Conservation (phyloP, 371 early-diverging fungal genomes). For the Syncephalastrum contaminatum region DNA sequence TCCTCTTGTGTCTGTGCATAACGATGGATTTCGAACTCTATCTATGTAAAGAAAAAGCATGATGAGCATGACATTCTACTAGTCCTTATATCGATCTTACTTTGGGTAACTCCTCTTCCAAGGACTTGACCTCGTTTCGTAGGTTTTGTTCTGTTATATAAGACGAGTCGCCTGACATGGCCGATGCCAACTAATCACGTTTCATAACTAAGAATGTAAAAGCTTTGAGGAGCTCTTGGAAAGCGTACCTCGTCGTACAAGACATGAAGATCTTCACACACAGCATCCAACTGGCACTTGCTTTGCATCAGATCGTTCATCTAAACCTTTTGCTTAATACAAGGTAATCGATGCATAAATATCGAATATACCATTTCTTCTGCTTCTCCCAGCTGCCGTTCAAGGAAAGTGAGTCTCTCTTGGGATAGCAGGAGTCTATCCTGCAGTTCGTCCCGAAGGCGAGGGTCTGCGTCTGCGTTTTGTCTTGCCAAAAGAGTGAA, state of each 20-base stretch:
- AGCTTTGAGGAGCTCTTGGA: neutral
- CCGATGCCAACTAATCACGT: conserved; percentile 23
- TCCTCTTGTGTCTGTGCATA: conserved; percentile 30
- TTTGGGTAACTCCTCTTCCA: conserved; percentile 29
- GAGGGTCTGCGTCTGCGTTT: conserved; percentile 14
- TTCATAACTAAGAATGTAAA: neutral
- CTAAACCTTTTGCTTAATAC: conserved; percentile 8
- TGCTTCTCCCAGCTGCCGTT: conserved; percentile 31
- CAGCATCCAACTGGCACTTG: conserved; percentile 28
- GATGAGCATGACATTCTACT: neutral
- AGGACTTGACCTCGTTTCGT: conserved; percentile 33
- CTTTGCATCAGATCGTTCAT: conserved; percentile 29
- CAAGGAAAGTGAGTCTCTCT: conserved; percentile 20
- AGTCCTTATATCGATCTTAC: conserved; percentile 15
- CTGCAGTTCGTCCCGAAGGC: conserved; percentile 1
- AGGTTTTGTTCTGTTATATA: conserved; percentile 33
- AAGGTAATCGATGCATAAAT: neutral
- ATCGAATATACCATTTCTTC: conserved; percentile 24
- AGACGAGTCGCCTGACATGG: conserved; percentile 22
- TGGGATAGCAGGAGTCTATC: conserved; percentile 27
- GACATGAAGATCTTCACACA: conserved; percentile 28
- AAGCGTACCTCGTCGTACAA: conserved; percentile 37
- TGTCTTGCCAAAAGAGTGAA: neutral
- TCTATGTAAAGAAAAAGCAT: conserved; percentile 12
- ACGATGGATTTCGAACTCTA: conserved; percentile 25